Evolutionary conservation across 192 early-diverging fungal genomes (phyloP), one percentile per base, ranked within the genome.

Genomic region (Paraglomus brasilianum): DNA sequence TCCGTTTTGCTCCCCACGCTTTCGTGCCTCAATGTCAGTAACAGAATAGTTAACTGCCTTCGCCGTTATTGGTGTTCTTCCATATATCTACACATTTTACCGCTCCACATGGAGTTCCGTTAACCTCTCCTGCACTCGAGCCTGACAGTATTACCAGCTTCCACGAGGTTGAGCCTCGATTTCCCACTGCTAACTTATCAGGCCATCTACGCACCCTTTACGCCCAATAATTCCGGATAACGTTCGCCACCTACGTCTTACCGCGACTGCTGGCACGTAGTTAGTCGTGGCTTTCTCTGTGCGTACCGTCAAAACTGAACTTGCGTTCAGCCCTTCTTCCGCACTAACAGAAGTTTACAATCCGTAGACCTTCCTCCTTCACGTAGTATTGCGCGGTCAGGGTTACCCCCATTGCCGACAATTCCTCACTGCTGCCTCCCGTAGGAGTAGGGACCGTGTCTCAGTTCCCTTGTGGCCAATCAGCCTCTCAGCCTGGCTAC

Each of bases 401-500:
- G n/a, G n/a, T n/a, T n/a, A n/a, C n/a, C n/a, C n/a, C n/a, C n/a
- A n/a, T n/a, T n/a, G n/a, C n/a, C n/a, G n/a, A n/a, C n/a, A n/a
- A n/a, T n/a, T n/a, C n/a, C n/a, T n/a, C n/a, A n/a, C n/a, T n/a
- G n/a, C n/a, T n/a, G n/a, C n/a, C n/a, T n/a, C n/a, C n/a, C n/a
- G n/a, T n/a, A n/a, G n/a, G n/a, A n/a, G n/a, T n/a, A n/a, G n/a
- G n/a, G n/a, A n/a, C 64, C 78, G 75, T 77, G 75, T 80, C 74
- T 80, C 78, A 80, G 73, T 74, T 71, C 78, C 78, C 75, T 76
- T 80, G 78, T 80, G 78, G 75, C 77, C 77, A 70, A 76, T 80
- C 78, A 80, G 72, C 78, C 78, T 80, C 78, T 80, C 78, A 80
- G 78, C 72, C 77, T 70, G 77, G 77, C 75, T 80, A 80, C 77